Evolutionary conservation across 768 basidiomycete genomes (phyloP).

Genomic region (Phaffia tasmanica): DNA sequence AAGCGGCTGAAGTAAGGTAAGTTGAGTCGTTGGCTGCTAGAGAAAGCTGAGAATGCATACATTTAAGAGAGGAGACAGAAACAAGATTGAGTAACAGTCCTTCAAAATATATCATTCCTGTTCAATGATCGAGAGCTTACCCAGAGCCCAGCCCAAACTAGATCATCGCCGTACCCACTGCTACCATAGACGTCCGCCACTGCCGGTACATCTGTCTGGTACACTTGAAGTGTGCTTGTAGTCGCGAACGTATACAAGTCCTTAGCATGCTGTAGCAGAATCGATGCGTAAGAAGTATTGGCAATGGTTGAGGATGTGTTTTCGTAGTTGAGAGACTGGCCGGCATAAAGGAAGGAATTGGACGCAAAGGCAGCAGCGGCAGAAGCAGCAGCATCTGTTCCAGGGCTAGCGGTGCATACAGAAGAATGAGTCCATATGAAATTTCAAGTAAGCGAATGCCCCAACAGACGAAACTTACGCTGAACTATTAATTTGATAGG

Average conservation of each 20-base stretch:
- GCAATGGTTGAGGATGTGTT: slow-evolving; percentile 50
- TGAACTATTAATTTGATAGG: slow-evolving; percentile 66
- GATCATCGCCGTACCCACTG: slow-evolving; percentile 58
- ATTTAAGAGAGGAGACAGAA: background rate
- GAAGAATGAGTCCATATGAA: slow-evolving; percentile 6
- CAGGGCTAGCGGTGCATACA: slow-evolving; percentile 45
- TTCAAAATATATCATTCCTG: slow-evolving; percentile 16
- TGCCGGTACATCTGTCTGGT: slow-evolving; percentile 51
- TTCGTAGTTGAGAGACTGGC: slow-evolving; percentile 43
- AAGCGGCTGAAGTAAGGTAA: slow-evolving; percentile 54
- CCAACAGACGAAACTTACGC: slow-evolving; percentile 34
- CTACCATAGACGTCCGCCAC: slow-evolving; percentile 58
- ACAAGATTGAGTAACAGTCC: slow-evolving; percentile 25
- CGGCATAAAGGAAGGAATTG: slow-evolving; percentile 68
- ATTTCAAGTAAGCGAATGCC: background rate
- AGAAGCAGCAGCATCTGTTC: slow-evolving; percentile 78
- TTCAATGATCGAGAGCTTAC: slow-evolving; percentile 21
- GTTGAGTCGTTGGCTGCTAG: slow-evolving; percentile 54
- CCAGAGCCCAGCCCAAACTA: slow-evolving; percentile 34
- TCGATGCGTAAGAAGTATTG: slow-evolving; percentile 60
- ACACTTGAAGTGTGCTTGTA: slow-evolving; percentile 38
- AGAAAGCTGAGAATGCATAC: slow-evolving; percentile 57
- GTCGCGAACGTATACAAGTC: slow-evolving; percentile 67
- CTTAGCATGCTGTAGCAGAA: slow-evolving; percentile 61
- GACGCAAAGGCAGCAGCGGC: slow-evolving; percentile 79